Conservation (phyloP, 805 yeast species). For the Schwanniomyces sp. region DNA sequence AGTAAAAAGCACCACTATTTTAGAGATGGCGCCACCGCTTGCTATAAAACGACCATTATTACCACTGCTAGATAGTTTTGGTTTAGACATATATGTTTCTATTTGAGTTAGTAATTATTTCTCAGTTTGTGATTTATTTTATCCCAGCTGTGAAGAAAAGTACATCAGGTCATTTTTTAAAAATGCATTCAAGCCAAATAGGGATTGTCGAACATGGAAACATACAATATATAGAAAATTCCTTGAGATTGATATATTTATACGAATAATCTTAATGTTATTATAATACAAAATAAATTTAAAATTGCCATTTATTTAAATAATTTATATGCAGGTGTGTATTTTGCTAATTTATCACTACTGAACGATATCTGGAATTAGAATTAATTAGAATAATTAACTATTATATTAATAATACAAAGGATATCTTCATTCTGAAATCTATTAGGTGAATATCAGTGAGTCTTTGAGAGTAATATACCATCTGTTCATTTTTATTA, state of each 20-base stretch:
- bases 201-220: neutral
- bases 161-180: neutral
- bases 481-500: too few species aligned
- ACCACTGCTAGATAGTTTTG: conserved; percentile 25
- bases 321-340: neutral
- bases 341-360: too few species aligned
- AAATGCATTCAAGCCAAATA: neutral
- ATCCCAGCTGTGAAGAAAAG: neutral
- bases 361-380: too few species aligned
- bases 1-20: conserved; percentile 30
- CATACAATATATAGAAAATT: neutral
- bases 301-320: neutral
- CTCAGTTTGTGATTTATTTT: neutral
- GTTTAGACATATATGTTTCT: conserved; percentile 15
- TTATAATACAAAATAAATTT: neutral
- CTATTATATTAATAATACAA: too few species aligned
- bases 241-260: neutral
- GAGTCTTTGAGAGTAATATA: too few species aligned
- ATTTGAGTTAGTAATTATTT: neutral
- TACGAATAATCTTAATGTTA: neutral
- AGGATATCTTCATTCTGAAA: too few species aligned
- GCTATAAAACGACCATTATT: conserved; percentile 25
- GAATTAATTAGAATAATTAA: too few species aligned
- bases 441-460: too few species aligned
- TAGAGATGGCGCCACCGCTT: conserved; percentile 19